These are phyloP conservation scores for Hemisphaericaspora subhashii DNA, from an alignment of 1,139 yeast genomes.

Conservation along the genomic window DNA sequence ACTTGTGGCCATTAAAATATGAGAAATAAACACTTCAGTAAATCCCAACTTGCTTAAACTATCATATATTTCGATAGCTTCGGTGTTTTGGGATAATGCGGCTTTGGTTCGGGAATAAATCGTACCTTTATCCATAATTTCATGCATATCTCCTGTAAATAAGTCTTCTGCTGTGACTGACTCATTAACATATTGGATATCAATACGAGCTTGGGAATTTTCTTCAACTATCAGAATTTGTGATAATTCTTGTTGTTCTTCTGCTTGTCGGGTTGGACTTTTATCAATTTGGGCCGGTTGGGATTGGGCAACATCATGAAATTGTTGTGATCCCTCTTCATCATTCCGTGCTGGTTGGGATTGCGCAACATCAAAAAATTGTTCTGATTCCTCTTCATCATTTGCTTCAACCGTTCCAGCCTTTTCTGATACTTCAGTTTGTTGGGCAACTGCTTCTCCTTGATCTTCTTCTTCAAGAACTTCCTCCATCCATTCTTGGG, in stretches of 20 bases:
- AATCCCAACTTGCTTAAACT: constrained; percentile 25
- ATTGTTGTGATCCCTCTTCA: too few relatives aligned
- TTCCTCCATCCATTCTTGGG: not conserved
- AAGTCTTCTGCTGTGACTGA: constrained; percentile 6
- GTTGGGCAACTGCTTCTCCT: not conserved
- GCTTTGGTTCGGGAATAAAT: not conserved
- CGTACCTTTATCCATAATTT: constrained; percentile 7
- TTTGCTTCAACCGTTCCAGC: too few relatives aligned
- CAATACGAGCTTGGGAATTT: constrained; percentile 5
- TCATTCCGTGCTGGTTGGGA: not conserved
- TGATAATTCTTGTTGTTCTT: not conserved
- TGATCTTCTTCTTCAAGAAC: constrained; percentile 9
- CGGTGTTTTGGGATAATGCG: constrained; percentile 3
- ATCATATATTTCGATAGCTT: constrained; percentile 14
- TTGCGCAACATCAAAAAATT: not conserved
- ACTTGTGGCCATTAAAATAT: constrained; percentile 27
- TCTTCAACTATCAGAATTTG: too few relatives aligned
- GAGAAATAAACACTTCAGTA: constrained; percentile 26
- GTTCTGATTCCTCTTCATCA: too few relatives aligned
- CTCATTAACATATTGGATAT: constrained; percentile 11
- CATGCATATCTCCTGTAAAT: not conserved
- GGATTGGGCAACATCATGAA: not conserved
- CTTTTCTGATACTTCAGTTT: too few relatives aligned
- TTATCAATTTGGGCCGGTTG: not conserved
- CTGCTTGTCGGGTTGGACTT: not conserved